Conservation (phyloP, 371 early-diverging fungal genomes). For the Parasitella parasitica region DNA sequence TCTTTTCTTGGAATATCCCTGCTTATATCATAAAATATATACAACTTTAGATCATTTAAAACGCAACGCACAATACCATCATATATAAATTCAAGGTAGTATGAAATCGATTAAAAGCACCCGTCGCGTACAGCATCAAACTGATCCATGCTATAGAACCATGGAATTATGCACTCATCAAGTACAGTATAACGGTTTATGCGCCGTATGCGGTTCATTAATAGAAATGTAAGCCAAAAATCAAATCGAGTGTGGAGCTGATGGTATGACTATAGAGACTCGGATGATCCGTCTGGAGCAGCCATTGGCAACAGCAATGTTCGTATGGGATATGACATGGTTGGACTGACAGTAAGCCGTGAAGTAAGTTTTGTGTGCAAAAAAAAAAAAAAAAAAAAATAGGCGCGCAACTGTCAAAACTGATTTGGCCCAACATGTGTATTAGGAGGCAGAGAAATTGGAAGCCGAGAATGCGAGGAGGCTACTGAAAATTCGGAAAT, state of each 20-base stretch:
- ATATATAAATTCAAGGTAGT: neutral
- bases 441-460: conserved; percentile 81
- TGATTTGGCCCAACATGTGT: no score
- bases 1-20: neutral
- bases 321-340: conserved; percentile 77
- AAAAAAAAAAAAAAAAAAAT: neutral
- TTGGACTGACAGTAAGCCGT: conserved; percentile 71
- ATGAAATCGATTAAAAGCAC: neutral
- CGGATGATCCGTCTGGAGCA: neutral
- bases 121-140: neutral
- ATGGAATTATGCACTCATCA: conserved; percentile 71
- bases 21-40: neutral
- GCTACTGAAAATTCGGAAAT: conserved; percentile 67
- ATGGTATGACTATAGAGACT: neutral
- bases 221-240: conserved; percentile 41
- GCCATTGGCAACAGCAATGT: conserved; percentile 24
- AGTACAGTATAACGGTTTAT: conserved; percentile 63
- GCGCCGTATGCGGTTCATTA: conserved; percentile 64
- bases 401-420: neutral
- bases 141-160: neutral
- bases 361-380: conserved; percentile 29
- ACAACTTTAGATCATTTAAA: neutral
- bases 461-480: conserved; percentile 72
- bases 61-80: neutral
- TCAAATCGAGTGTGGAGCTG: neutral